Evolutionary conservation across 2,329 filamentous ascomycete genomes (phyloP), one percentile per base, ranked within the genome.

Genomic region (Neonectria punicea): DNA sequence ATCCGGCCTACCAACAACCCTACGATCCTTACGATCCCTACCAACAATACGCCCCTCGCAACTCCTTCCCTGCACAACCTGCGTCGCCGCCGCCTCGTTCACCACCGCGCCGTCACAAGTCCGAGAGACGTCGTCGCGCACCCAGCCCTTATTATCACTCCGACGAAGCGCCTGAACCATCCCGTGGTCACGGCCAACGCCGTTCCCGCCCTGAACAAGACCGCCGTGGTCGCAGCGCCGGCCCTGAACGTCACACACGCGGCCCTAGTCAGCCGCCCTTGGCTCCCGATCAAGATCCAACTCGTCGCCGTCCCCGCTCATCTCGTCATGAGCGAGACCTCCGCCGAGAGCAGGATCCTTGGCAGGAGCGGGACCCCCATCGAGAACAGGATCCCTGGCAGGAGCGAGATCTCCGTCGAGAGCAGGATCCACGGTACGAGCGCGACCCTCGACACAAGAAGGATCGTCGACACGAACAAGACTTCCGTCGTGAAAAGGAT

Each of bases 81-180:
- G 10, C 13, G 16, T 60, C 63, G 18, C 56, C 54, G 5, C 50
- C 62, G 4, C 5, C 39, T 13, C 53, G 58, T 43, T 67, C 70
- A 22, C 64, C 70, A 20, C 69, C 70, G 18, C 73, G 72, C 22
- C 69, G 70, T 30, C 67, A 67, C 62, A 73, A 72, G 56, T 71
- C 72, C 9, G 67, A 72, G 46, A 66, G 61, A 39, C 67, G 63
- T 14, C 72, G 69, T 47, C 71, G 67, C 9, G 67, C 61, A 5
- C 62, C 61, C 34, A 74, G 72, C 50, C 63, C 70, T 6, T 51
- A 55, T 9, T 66, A 50, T 16, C 60, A 72, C 20, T 69, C 65
- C 16, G 72, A 74, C 44, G 66, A 63, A n/a, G 50, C 67, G 9
- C 22, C 32, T 32, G 51, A 49, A 14, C 49, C 65, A 32, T 65